Conservation (phyloP, 768 basidiomycete species). For the Leccinellum luteum region DNA sequence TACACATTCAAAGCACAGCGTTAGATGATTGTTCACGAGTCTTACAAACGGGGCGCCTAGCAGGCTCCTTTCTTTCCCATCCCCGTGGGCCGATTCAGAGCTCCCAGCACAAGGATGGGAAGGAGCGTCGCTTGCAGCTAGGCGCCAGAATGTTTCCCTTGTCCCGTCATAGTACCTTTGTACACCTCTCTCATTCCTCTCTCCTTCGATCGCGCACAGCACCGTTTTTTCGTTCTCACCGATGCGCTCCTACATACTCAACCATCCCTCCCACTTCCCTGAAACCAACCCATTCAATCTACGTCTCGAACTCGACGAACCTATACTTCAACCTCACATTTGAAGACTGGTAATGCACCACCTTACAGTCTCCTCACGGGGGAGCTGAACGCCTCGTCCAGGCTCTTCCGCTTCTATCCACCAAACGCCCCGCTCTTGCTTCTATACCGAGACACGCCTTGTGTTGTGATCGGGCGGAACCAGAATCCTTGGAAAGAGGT, state of each 20-base stretch:
- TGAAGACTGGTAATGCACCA: slow-evolving; percentile 75
- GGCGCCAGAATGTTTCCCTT: slow-evolving; percentile 33
- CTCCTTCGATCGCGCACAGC: neutral
- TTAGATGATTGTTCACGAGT: too few species aligned
- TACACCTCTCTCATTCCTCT: slow-evolving; percentile 10
- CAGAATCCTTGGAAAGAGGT: slow-evolving; percentile 99
- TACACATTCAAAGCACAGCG: neutral
- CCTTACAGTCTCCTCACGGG: slow-evolving; percentile 27
- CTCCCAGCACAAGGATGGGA: too few species aligned
- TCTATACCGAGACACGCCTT: slow-evolving; percentile 83
- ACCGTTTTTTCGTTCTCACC: neutral
- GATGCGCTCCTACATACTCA: slow-evolving; percentile 12
- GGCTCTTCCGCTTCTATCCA: slow-evolving; percentile 79
- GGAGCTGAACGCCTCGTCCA: slow-evolving; percentile 30
- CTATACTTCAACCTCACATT: slow-evolving; percentile 89
- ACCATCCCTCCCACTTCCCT: slow-evolving; percentile 16
- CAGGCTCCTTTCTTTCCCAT: too few species aligned
- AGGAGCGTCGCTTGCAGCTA: too few species aligned
- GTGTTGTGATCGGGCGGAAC: slow-evolving; percentile 92
- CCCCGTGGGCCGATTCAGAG: too few species aligned
- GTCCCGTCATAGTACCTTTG: slow-evolving; percentile 18
- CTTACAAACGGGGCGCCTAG: too few species aligned
- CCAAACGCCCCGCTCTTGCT: slow-evolving; percentile 70
- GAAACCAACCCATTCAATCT: slow-evolving; percentile 51
- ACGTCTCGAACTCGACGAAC: slow-evolving; percentile 72